These are phyloP conservation scores for Hygrophorus pudorinus DNA, from an alignment of 768 basidiomycete species.

Conservation along the genomic window DNA sequence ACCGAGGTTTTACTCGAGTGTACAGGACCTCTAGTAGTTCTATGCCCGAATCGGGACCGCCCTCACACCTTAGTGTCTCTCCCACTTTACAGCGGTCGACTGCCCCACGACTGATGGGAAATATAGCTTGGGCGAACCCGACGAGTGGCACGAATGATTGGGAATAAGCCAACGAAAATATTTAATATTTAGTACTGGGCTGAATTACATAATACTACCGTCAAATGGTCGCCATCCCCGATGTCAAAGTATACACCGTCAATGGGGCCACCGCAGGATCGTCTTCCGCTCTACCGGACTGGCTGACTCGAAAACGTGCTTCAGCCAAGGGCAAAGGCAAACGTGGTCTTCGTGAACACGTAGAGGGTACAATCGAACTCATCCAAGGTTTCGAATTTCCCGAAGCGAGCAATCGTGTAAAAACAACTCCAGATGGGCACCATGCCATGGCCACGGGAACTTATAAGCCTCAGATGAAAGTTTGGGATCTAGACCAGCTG, in stretches of 20 bases:
- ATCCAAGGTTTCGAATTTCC: conserved; percentile 97
- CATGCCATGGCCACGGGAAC: conserved; percentile 92
- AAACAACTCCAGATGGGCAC: conserved; percentile 84
- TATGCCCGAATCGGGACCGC: no score
- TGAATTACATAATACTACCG: no score
- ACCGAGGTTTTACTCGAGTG: background rate
- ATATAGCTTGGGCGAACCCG: background rate
- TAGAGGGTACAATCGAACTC: conserved; percentile 81
- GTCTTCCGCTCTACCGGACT: conserved; percentile 88
- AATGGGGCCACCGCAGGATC: conserved; percentile 86
- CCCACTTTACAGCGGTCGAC: background rate
- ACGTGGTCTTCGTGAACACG: conserved; percentile 55
- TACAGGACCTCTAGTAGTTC: conserved; percentile 1
- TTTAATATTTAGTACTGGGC: no score
- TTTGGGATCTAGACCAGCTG: conserved; percentile 91
- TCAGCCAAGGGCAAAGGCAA: conserved; percentile 55
- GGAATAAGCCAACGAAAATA: no score
- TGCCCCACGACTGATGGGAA: background rate
- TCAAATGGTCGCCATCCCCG: no score
- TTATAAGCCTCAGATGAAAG: conserved; percentile 95
- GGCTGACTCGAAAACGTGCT: conserved; percentile 71
- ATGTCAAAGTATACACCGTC: conserved; percentile 87
- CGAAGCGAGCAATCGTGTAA: conserved; percentile 88
- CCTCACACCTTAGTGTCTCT: background rate
- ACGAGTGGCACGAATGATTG: no score